Evolutionary conservation across 495 filamentous ascomycete genomes (phyloP).

Genomic region (Trichocladium antarcticum): DNA sequence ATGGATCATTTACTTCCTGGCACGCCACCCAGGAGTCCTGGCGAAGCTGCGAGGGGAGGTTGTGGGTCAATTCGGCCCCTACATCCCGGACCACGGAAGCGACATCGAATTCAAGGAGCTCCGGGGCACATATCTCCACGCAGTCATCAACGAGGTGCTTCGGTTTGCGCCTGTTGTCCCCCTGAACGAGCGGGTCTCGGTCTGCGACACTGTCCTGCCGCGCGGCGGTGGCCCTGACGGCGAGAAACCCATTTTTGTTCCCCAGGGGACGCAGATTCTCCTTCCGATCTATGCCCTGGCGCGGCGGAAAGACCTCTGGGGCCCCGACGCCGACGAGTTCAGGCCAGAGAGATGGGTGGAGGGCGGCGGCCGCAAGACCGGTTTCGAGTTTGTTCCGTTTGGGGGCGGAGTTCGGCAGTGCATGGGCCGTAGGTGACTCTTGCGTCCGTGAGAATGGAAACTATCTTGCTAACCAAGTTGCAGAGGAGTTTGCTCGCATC

Average conservation of each 20-base stretch:
- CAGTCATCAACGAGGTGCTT: conserved; percentile 39
- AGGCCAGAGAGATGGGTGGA: conserved; percentile 25
- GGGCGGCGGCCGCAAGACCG: conserved; percentile 19
- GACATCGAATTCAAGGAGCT: conserved; percentile 31
- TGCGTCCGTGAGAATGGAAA: not conserved
- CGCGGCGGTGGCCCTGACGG: conserved; percentile 32
- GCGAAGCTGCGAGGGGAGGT: conserved; percentile 42
- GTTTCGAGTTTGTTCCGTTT: conserved; percentile 31
- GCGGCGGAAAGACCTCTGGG: conserved; percentile 32
- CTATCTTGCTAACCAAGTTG: not conserved
- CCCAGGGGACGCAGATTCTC: conserved; percentile 27
- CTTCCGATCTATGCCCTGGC: conserved; percentile 28
- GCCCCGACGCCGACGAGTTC: conserved; percentile 20
- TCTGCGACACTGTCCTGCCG: conserved; percentile 39
- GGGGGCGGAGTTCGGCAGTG: conserved; percentile 18
- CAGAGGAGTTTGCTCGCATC: conserved; percentile 37
- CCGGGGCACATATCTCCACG: conserved; percentile 35
- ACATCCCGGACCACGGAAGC: not conserved
- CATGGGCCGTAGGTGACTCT: conserved; percentile 19
- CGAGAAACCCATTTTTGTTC: conserved; percentile 15
- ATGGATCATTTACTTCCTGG: conserved; percentile 45
- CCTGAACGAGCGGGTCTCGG: conserved; percentile 33
- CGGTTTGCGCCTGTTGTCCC: conserved; percentile 31
- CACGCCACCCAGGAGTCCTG: conserved; percentile 37
- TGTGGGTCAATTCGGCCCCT: conserved; percentile 29